Percentiles rank a stretch among this genome's conserved stretches.
phyloP scores from a whole-genome alignment of 371 early-diverging fungal species.

The Cladochytrium tenue region DNA sequence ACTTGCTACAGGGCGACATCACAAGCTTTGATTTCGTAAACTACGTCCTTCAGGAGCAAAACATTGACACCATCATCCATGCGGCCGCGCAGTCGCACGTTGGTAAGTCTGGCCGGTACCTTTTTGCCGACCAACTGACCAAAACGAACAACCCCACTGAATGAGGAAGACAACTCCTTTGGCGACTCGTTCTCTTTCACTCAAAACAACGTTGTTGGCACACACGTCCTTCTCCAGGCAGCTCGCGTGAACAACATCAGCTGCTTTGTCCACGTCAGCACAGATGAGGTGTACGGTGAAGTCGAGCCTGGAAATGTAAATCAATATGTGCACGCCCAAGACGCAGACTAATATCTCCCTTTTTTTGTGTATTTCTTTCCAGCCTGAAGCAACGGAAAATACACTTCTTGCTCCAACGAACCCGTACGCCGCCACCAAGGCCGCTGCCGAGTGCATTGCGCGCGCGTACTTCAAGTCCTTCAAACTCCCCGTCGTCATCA shows the following conservation, averaged over 20 bases:
- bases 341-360: not conserved
- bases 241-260: conserved; percentile 58
- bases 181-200: conserved; percentile 85
- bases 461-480: conserved; percentile 82
- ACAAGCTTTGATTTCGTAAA: conserved; percentile 70
- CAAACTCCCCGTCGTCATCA: conserved; percentile 78
- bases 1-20: conserved; percentile 66
- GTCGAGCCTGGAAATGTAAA: conserved; percentile 35
- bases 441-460: conserved; percentile 83
- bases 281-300: conserved; percentile 90
- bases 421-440: conserved; percentile 88
- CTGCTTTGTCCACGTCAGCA: conserved; percentile 79
- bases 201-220: conserved; percentile 82
- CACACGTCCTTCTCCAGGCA: conserved; percentile 84
- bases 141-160: not conserved
- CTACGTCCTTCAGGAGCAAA: conserved; percentile 66
- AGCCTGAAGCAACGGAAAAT: conserved; percentile 73
- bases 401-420: conserved; percentile 75
- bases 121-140: not conserved
- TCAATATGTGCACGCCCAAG: conserved; percentile 1
- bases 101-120: conserved; percentile 21
- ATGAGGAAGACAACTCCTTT: conserved; percentile 71
- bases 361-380: not conserved
- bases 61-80: conserved; percentile 79
- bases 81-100: conserved; percentile 87